phyloP scores from a whole-genome alignment of 805 yeast species.

The Kuraishia piskuri region DNA sequence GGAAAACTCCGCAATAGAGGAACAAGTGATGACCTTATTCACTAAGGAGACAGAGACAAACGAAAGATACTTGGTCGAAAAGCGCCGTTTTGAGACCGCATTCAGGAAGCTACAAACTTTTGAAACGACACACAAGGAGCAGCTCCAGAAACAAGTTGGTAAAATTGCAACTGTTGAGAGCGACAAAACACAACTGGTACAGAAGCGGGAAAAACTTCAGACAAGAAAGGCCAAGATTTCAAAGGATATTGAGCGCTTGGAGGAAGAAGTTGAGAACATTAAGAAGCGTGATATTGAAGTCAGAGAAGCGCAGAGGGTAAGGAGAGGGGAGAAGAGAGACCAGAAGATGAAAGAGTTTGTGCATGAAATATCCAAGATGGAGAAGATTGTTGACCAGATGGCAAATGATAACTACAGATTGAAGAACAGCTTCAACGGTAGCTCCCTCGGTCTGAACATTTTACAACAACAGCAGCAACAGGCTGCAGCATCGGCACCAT shows the following conservation, averaged over 20 bases:
- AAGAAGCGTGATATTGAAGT: slow-evolving; percentile 15
- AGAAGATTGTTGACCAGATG: background rate
- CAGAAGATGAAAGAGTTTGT: slow-evolving; percentile 15
- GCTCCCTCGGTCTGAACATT: slow-evolving; percentile 1
- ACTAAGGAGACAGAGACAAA: slow-evolving; percentile 28
- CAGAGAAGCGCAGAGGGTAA: slow-evolving; percentile 13
- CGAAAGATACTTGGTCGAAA: slow-evolving; percentile 28
- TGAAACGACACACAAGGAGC: slow-evolving; percentile 19
- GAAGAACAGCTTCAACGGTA: background rate
- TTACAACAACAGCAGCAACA: background rate
- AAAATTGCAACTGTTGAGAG: slow-evolving; percentile 16
- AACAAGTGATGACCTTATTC: slow-evolving; percentile 23
- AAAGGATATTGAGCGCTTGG: slow-evolving; percentile 14
- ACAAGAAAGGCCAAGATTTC: slow-evolving; percentile 21
- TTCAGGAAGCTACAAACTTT: slow-evolving; percentile 22
- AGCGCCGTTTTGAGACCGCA: slow-evolving; percentile 27
- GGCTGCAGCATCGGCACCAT: slow-evolving; percentile 12
- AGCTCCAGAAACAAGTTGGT: slow-evolving; percentile 13
- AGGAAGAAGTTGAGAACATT: slow-evolving; percentile 17
- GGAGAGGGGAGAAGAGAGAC: slow-evolving; percentile 14
- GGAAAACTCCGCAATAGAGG: slow-evolving; percentile 25
- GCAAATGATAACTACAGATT: slow-evolving; percentile 1
- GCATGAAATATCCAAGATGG: slow-evolving; percentile 14
- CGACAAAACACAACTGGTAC: slow-evolving; percentile 19
- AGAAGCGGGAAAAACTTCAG: slow-evolving; percentile 24